Evolutionary conservation across 768 basidiomycete genomes (phyloP).

Genomic region (Boletellus sp.): DNA sequence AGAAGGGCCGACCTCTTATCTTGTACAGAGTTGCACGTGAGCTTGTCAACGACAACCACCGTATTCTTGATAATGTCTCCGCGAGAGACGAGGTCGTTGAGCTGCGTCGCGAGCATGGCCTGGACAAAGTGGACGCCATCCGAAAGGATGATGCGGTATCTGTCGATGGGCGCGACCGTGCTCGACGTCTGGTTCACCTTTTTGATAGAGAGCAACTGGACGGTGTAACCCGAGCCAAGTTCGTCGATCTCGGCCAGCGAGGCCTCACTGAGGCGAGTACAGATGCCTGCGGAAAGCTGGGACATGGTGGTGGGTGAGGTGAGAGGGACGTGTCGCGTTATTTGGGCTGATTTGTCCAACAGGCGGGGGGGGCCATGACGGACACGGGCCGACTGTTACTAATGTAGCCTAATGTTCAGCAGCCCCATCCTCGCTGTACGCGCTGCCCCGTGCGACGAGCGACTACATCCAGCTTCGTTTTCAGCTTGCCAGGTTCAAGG

Average conservation of each 20-base stretch:
- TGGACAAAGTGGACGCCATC: constrained; percentile 87
- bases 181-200: constrained; percentile 47
- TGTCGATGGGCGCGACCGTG: constrained; percentile 41
- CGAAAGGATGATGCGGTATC: constrained; percentile 81
- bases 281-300: constrained; percentile 59
- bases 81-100: constrained; percentile 70
- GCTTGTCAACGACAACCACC: constrained; percentile 66
- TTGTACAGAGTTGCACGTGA: constrained; percentile 81
- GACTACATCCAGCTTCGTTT: constrained; percentile 29
- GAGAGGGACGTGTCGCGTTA: constrained; percentile 14
- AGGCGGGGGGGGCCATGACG: no score
- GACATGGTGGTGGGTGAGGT: constrained; percentile 36
- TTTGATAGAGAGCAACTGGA: constrained; percentile 85
- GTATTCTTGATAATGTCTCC: constrained; percentile 61
- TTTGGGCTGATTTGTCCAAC: constrained; percentile 3
- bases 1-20: constrained; percentile 63
- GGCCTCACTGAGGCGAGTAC: constrained; percentile 45
- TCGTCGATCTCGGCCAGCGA: constrained; percentile 27
- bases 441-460: constrained; percentile 8
- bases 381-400: no score
- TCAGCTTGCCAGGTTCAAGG: constrained; percentile 26
- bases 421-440: constrained; percentile 1
- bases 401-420: no score
- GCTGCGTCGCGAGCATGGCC: constrained; percentile 91
- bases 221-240: constrained; percentile 39